Evolutionary conservation across 805 yeast genomes (phyloP).

Genomic region (Pichia cephalocereana): DNA sequence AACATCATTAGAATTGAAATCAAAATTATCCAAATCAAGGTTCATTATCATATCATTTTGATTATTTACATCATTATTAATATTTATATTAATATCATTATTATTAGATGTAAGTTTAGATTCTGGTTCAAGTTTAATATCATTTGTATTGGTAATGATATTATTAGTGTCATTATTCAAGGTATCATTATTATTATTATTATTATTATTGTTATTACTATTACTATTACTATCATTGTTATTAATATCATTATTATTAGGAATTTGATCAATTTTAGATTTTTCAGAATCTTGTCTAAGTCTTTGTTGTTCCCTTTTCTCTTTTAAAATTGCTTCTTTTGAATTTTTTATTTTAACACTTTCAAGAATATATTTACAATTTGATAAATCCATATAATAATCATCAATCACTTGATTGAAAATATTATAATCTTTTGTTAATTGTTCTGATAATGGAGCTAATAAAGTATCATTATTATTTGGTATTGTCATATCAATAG

Average conservation of each 20-base stretch:
- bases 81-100: no score
- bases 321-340: conserved; percentile 21
- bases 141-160: no score
- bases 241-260: conserved; percentile 1
- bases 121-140: no score
- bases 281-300: no score
- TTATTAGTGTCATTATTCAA: no score
- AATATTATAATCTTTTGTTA: conserved; percentile 18
- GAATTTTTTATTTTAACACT: conserved; percentile 20
- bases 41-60: conserved; percentile 20
- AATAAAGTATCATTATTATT: conserved; percentile 22
- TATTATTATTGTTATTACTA: no score
- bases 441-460: conserved; percentile 17
- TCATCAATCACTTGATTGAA: conserved; percentile 25
- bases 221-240: no score
- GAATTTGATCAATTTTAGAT: no score
- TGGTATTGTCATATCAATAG: conserved; percentile 20
- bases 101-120: no score
- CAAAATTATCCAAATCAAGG: conserved; percentile 21
- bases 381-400: conserved; percentile 20
- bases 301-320: conserved; percentile 16
- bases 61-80: neutral
- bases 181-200: no score
- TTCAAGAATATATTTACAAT: conserved; percentile 21
- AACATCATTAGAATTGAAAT: conserved; percentile 10